phyloP scores from a whole-genome alignment of 2,329 filamentous ascomycete genomes.

The Pseudocercospora macadamiae region DNA sequence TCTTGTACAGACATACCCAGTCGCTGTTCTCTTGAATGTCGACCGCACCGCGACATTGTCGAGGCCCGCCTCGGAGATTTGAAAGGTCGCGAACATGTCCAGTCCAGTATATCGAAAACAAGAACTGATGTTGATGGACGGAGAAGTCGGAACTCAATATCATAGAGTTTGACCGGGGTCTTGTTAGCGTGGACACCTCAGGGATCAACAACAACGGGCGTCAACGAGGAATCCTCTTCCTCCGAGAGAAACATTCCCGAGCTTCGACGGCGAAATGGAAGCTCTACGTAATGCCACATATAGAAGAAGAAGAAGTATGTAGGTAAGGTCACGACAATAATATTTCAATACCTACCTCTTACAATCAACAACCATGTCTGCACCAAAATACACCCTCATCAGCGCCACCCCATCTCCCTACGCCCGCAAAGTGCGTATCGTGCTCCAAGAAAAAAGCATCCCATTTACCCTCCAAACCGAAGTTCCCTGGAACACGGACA shows the following conservation, averaged over 20 bases:
- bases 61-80: too few relatives aligned
- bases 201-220: not conserved
- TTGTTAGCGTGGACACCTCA: not conserved
- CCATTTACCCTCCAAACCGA: conserved; percentile 47
- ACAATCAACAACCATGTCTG: not conserved
- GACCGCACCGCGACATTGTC: too few relatives aligned
- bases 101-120: too few relatives aligned
- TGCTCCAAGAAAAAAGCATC: conserved; percentile 43
- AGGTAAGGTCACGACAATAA: too few relatives aligned
- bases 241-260: conserved; percentile 7
- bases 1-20: too few relatives aligned
- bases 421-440: conserved; percentile 48
- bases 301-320: not conserved
- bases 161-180: not conserved
- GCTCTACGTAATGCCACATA: not conserved
- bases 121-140: not conserved
- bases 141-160: not conserved
- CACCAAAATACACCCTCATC: conserved; percentile 33
- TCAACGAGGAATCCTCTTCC: not conserved
- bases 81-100: too few relatives aligned
- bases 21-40: too few relatives aligned
- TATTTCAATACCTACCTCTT: not conserved
- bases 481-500: conserved; percentile 47
- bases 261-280: conserved; percentile 20
- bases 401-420: conserved; percentile 45